Percentiles rank a stretch among this genome's conserved stretches.
phyloP scores from a whole-genome alignment of 352 stramenopile species.

The Phytophthora syringae region DNA sequence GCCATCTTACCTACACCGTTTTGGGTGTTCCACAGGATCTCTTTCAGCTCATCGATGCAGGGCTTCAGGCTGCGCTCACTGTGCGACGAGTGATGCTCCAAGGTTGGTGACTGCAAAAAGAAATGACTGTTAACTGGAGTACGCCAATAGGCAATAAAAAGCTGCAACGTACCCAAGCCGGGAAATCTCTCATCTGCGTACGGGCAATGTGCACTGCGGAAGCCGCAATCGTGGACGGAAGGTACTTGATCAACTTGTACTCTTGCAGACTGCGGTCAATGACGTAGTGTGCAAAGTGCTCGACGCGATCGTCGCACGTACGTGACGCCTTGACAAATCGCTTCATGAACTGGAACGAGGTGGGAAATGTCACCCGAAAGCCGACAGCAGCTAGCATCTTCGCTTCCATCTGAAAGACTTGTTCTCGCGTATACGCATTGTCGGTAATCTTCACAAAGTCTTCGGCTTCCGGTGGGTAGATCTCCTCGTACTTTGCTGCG shows the following conservation, averaged over 20 bases:
- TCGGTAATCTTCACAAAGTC: conserved; percentile 98
- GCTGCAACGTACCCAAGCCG: conserved; percentile 69
- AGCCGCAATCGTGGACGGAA: conserved; percentile 97
- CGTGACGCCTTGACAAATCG: conserved; percentile 87
- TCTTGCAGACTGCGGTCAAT: conserved; percentile 98
- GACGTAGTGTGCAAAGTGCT: conserved; percentile 96
- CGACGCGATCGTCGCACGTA: conserved; percentile 73
- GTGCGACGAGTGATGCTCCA: conserved; percentile 85
- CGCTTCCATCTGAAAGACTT: conserved; percentile 87
- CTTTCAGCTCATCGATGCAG: conserved; percentile 80
- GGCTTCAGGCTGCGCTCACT: conserved; percentile 57
- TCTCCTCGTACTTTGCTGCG: conserved; percentile 98
- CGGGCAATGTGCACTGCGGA: conserved; percentile 97
- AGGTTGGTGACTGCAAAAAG: conserved; percentile 55
- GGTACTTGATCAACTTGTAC: conserved; percentile 98
- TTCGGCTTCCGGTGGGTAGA: conserved; percentile 92
- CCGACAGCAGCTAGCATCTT: conserved; percentile 72
- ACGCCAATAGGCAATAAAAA: neutral
- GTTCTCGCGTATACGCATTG: conserved; percentile 91
- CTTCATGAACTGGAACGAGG: conserved; percentile 87
- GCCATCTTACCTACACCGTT: conserved; percentile 72
- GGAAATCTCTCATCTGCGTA: conserved; percentile 76
- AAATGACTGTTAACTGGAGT: conserved; percentile 15
- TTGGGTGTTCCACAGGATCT: conserved; percentile 81
- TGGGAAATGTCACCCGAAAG: conserved; percentile 87